Evolutionary conservation across 2,329 filamentous ascomycete species (phyloP).

Genomic region (Sporothrix pallida): DNA sequence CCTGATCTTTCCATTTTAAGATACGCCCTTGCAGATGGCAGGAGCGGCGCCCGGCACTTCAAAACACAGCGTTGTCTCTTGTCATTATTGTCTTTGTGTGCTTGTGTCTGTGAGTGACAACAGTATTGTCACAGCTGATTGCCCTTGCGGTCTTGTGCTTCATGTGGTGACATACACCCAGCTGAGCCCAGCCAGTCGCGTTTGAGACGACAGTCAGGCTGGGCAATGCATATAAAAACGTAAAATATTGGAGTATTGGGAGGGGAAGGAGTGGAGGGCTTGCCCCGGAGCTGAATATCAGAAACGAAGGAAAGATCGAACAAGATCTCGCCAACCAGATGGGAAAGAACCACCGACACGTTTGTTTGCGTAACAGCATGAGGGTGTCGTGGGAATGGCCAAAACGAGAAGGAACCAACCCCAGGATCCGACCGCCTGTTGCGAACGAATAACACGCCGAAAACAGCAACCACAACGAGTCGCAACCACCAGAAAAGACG

Average conservation of each 20-base stretch:
- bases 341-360: not conserved
- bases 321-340: not conserved
- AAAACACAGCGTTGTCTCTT: not conserved
- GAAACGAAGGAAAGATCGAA: constrained; percentile 15
- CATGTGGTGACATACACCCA: not conserved
- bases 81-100: not conserved
- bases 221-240: not conserved
- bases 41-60: constrained; percentile 17
- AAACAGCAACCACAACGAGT: constrained; percentile 4
- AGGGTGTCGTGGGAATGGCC: not conserved
- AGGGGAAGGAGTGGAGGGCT: not conserved
- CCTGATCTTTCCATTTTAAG: constrained; percentile 26
- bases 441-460: not conserved
- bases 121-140: not conserved
- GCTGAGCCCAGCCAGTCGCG: not conserved
- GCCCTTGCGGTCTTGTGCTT: too few relatives aligned
- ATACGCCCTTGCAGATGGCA: constrained; percentile 8
- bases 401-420: constrained; percentile 18
- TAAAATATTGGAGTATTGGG: not conserved
- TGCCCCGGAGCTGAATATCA: constrained; percentile 10
- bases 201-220: not conserved
- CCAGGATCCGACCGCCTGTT: not conserved
- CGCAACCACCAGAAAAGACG: not conserved
- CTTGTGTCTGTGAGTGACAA: not conserved
- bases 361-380: not conserved